phyloP scores from a whole-genome alignment of 2,329 filamentous ascomycete genomes.

The Ophiostoma montium region DNA sequence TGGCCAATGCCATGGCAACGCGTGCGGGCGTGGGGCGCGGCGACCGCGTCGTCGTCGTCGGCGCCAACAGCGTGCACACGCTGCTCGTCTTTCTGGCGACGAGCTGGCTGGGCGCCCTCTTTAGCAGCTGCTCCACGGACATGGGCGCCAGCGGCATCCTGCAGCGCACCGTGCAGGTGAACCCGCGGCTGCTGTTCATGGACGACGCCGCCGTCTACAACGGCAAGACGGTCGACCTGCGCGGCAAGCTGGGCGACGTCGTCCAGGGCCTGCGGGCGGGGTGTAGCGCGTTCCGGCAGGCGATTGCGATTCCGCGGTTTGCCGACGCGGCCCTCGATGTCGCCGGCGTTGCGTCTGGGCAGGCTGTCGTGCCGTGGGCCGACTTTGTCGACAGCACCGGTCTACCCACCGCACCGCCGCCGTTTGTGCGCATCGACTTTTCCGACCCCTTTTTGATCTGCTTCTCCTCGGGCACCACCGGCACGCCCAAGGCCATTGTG shows the following conservation, averaged over 20 bases:
- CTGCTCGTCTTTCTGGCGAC: slow-evolving; percentile 56
- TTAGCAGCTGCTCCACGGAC: slow-evolving; percentile 65
- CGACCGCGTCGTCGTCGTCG: slow-evolving; percentile 63
- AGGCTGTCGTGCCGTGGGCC: slow-evolving; percentile 27
- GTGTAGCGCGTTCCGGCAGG: slow-evolving; percentile 44
- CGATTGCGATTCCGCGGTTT: slow-evolving; percentile 56
- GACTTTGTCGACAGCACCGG: slow-evolving; percentile 25
- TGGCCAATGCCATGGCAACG: slow-evolving; percentile 53
- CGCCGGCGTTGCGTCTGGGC: slow-evolving; percentile 24
- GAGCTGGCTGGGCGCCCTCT: slow-evolving; percentile 57
- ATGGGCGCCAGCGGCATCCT: slow-evolving; percentile 70
- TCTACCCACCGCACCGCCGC: slow-evolving; percentile 18
- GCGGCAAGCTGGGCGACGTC: slow-evolving; percentile 56
- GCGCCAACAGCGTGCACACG: slow-evolving; percentile 62
- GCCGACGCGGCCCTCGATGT: slow-evolving; percentile 41
- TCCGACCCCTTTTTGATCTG: slow-evolving; percentile 65
- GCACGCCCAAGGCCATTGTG: slow-evolving; percentile 73
- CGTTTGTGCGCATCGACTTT: slow-evolving; percentile 51
- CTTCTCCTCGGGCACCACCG: slow-evolving; percentile 71
- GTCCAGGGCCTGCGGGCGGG: slow-evolving; percentile 44
- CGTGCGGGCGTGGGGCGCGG: slow-evolving; percentile 50
- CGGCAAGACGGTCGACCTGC: slow-evolving; percentile 52
- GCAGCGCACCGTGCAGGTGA: slow-evolving; percentile 59
- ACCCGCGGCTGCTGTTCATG: slow-evolving; percentile 69
- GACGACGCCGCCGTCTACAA: slow-evolving; percentile 68